These are phyloP conservation scores for Wallacemonas sp. DNA, from an alignment of 208 protist species.

Conservation along the genomic window DNA sequence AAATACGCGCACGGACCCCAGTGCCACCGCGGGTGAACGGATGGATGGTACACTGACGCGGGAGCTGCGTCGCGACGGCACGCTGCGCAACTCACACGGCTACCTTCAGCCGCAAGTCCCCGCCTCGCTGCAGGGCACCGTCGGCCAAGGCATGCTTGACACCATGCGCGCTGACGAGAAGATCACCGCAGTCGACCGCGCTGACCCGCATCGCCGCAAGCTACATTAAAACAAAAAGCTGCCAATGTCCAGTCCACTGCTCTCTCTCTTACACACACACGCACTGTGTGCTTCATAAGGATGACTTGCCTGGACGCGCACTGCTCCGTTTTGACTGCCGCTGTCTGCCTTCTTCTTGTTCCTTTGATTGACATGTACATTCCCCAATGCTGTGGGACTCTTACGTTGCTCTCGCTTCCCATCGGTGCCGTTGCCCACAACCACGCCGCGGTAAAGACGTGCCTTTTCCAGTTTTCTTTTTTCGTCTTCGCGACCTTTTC, in stretches of 20 bases:
- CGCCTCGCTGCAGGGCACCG: background rate
- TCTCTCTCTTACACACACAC: too few relatives aligned
- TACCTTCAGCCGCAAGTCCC: slow-evolving; percentile 37
- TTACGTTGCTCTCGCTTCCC: background rate
- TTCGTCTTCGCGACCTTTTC: background rate
- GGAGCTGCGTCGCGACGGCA: slow-evolving; percentile 14
- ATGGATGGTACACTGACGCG: slow-evolving; percentile 48
- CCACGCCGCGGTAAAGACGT: too few relatives aligned
- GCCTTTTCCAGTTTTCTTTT: slow-evolving; percentile 2
- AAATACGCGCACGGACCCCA: slow-evolving; percentile 30
- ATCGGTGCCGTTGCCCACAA: too few relatives aligned
- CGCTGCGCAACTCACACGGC: slow-evolving; percentile 74
- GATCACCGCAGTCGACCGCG: slow-evolving; percentile 51
- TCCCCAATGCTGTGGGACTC: background rate
- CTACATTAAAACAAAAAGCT: slow-evolving; percentile 21
- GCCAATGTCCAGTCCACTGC: background rate
- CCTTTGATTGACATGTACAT: too few relatives aligned
- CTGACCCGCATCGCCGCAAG: slow-evolving; percentile 77
- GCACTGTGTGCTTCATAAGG: too few relatives aligned
- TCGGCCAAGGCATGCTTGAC: slow-evolving; percentile 7
- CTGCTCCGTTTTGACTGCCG: too few relatives aligned
- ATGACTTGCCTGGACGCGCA: too few relatives aligned
- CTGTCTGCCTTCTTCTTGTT: too few relatives aligned
- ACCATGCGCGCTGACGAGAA: slow-evolving; percentile 54
- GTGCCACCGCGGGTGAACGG: slow-evolving; percentile 48